Percentiles rank a stretch among this genome's conserved stretches.
Conservation (phyloP, 2,329 filamentous ascomycete genomes). For the Lanzia echinophila region DNA sequence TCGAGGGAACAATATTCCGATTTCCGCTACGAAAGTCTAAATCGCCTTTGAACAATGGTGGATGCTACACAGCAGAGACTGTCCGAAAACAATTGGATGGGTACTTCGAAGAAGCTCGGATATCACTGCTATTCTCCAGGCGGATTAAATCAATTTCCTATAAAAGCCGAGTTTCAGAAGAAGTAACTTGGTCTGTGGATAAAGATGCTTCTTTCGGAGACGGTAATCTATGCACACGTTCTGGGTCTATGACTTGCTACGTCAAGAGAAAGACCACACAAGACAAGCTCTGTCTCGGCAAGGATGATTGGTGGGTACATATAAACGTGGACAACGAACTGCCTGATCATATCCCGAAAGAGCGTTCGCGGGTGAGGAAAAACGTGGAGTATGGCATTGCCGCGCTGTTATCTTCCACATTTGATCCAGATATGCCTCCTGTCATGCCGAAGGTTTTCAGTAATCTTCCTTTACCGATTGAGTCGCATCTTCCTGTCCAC, state of each 20-base stretch:
- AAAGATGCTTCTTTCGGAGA: not conserved
- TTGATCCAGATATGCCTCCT: not conserved
- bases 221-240: constrained; percentile 5
- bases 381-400: constrained; percentile 21
- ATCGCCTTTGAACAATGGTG: not conserved
- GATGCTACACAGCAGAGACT: not conserved
- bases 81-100: constrained; percentile 9
- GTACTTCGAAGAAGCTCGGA: constrained; percentile 24
- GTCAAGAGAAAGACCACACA: constrained; percentile 3
- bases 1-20: constrained; percentile 25
- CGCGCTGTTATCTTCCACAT: constrained; percentile 12
- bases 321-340: constrained; percentile 14
- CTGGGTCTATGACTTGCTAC: constrained; percentile 9
- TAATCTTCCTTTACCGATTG: constrained; percentile 11
- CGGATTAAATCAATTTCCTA: constrained; percentile 19
- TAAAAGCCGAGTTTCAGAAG: constrained; percentile 6
- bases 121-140: constrained; percentile 24
- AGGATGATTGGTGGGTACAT: constrained; percentile 19
- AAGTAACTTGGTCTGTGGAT: constrained; percentile 18
- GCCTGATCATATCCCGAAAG: constrained; percentile 10
- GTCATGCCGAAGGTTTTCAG: not conserved
- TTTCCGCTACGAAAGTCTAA: constrained; percentile 20
- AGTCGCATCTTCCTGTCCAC: constrained; percentile 24
- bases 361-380: constrained; percentile 17
- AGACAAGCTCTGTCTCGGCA: not conserved